phyloP scores from a whole-genome alignment of 2,329 filamentous ascomycete genomes.

The Fusarium chlamydosporum region DNA sequence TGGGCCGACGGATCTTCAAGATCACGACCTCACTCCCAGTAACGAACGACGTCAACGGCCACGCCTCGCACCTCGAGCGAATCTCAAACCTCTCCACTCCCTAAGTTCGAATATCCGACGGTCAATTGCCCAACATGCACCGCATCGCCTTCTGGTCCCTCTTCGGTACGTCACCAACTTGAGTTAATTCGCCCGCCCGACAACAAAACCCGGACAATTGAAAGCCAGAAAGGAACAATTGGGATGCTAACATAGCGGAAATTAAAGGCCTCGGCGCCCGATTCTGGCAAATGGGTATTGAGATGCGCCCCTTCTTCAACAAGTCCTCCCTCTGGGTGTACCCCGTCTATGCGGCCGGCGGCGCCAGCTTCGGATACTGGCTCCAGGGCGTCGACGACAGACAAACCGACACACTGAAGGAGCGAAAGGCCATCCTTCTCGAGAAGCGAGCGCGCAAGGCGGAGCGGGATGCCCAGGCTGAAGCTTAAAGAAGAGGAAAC shows the following conservation, averaged over 20 bases:
- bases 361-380: slow-evolving; percentile 97
- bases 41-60: slow-evolving; percentile 45
- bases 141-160: slow-evolving; percentile 86
- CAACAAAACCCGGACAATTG: slow-evolving; percentile 4
- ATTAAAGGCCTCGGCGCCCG: slow-evolving; percentile 85
- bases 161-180: slow-evolving; percentile 76
- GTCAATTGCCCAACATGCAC: slow-evolving; percentile 64
- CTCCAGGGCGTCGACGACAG: slow-evolving; percentile 88
- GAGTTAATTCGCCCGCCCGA: slow-evolving; percentile 36
- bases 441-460: slow-evolving; percentile 86
- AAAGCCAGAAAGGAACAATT: not conserved
- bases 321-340: slow-evolving; percentile 89
- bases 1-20: slow-evolving; percentile 45
- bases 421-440: slow-evolving; percentile 83
- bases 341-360: slow-evolving; percentile 87
- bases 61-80: slow-evolving; percentile 42
- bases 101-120: slow-evolving; percentile 36
- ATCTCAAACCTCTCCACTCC: slow-evolving; percentile 33
- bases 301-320: slow-evolving; percentile 96
- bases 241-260: slow-evolving; percentile 28
- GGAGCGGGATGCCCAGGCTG: slow-evolving; percentile 54
- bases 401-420: slow-evolving; percentile 81
- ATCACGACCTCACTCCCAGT: slow-evolving; percentile 50
- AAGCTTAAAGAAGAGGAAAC: slow-evolving; percentile 42
- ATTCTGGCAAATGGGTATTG: slow-evolving; percentile 97